Base-by-base conservation (phyloP, 2,329 filamentous ascomycete genomes). In the Ambrosiella cleistominuta region DNA sequence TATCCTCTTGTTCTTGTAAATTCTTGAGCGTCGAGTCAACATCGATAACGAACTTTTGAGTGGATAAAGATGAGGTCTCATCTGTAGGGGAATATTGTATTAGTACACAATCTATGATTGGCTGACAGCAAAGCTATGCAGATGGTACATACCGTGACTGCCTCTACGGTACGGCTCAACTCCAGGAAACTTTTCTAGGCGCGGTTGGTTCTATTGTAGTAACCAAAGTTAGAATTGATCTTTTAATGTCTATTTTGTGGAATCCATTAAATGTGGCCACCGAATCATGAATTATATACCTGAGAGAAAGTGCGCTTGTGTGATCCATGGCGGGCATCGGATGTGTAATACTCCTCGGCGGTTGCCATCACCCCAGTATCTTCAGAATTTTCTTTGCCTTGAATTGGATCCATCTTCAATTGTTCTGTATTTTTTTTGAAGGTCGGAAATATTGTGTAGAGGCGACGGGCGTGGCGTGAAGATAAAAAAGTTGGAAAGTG, bases 1-100 rank as follows among this genome's bases (percentile, higher is more conserved):
- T 94, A 67, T 98, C 93, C 70, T 98, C 93, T 63, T 91, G 85
- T 42, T 81, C 80, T 62, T 88, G 76, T 50, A 98, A 76, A 60
- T 80, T 83, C 66, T 89, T 78, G 59, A 95, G 77, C 0, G 90
- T 96, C 19, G 81, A 75, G 54, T 95, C 85, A 65, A 97, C 90
- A 64, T 93, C 80, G 68, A 97, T 82, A 42, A 95, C 77, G 70
- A 95, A 95, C 57, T 62, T 60, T 37, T 59, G 57, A n/a, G 51
- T 60, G 7, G 47, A 50, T 13, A 60, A 45, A 17, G 54, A 51
- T n/a, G 56, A 56, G 37, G 57, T 19, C 51, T 61, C 60, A 35
- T 61, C 60, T 61, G 38, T 42, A 38, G 27, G 12, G 19, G 37
- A 15, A 15, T 2, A 15, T n/a, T 6, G 42, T 35, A 15, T 55